Conservation (phyloP, 805 yeast species). For the Metschnikowia picachoensis region DNA sequence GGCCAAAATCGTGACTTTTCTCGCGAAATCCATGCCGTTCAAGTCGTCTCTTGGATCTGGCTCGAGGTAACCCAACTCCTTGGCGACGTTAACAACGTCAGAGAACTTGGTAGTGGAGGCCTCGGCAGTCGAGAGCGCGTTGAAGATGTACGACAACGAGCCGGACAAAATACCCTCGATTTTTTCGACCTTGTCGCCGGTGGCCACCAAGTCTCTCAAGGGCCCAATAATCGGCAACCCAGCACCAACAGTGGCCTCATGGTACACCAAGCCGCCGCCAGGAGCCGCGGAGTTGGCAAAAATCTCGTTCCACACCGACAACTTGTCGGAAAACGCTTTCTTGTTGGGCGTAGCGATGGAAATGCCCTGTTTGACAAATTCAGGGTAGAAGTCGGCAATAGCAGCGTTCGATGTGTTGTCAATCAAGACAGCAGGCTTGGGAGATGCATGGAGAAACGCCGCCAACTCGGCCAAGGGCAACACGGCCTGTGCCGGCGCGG, state of each 20-base stretch:
- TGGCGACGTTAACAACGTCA: slow-evolving; percentile 85
- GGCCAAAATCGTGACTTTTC: slow-evolving; percentile 95
- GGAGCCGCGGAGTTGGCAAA: slow-evolving; percentile 51
- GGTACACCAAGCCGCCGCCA: slow-evolving; percentile 76
- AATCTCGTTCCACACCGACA: slow-evolving; percentile 72
- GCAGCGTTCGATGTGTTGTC: slow-evolving; percentile 90
- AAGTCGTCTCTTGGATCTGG: slow-evolving; percentile 99
- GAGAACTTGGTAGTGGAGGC: slow-evolving; percentile 69
- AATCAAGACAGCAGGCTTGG: slow-evolving; percentile 74
- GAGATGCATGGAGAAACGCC: slow-evolving; percentile 59
- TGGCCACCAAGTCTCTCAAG: slow-evolving; percentile 78
- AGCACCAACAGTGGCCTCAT: slow-evolving; percentile 98
- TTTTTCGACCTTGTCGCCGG: slow-evolving; percentile 89
- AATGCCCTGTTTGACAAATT: slow-evolving; percentile 69
- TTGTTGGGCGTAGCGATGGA: slow-evolving; percentile 98
- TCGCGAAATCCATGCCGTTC: slow-evolving; percentile 96
- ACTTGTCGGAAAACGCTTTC: slow-evolving; percentile 86
- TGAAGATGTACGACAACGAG: slow-evolving; percentile 90
- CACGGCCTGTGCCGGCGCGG: slow-evolving; percentile 42
- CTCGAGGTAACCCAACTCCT: slow-evolving; percentile 91
- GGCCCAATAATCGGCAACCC: slow-evolving; percentile 93
- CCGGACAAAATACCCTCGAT: slow-evolving; percentile 98
- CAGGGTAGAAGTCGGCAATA: slow-evolving; percentile 74
- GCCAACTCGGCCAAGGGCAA: slow-evolving; percentile 57
- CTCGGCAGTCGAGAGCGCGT: slow-evolving; percentile 75